phyloP scores from a whole-genome alignment of 148 eudicot genomes.

The Mesembryanthemum crystallinum region DNA sequence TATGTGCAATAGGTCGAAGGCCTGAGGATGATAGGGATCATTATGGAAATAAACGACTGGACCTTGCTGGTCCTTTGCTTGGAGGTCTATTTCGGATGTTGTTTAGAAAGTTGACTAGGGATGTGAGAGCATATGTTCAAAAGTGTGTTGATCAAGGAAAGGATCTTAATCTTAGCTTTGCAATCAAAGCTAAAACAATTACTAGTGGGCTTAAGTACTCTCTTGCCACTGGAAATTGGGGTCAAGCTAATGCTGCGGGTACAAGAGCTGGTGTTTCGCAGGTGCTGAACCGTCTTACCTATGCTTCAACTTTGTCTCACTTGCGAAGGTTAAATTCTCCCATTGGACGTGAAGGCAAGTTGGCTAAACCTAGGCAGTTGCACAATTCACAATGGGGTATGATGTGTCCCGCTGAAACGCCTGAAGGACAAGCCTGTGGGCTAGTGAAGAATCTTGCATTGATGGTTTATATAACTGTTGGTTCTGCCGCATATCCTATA shows the following conservation, averaged over 20 bases:
- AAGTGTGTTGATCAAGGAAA: conserved; percentile 93
- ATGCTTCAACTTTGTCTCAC: conserved; percentile 95
- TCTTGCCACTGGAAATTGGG: conserved; percentile 99
- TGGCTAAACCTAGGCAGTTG: conserved; percentile 97
- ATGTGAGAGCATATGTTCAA: conserved; percentile 92
- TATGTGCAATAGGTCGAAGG: conserved; percentile 91
- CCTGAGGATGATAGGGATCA: conserved; percentile 99
- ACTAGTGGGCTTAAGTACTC: conserved; percentile 98
- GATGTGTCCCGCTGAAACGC: conserved; percentile 99
- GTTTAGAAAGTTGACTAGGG: conserved; percentile 92
- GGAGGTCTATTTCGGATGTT: conserved; percentile 93
- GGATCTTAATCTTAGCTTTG: conserved; percentile 92
- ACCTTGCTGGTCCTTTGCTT: conserved; percentile 98
- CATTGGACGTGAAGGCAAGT: conserved; percentile 95
- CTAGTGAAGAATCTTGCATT: conserved; percentile 93
- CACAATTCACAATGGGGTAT: conserved; percentile 99
- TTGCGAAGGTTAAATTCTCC: conserved; percentile 91
- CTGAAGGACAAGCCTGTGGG: conserved; percentile 99
- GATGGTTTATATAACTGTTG: conserved; percentile 94
- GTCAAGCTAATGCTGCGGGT: conserved; percentile 98
- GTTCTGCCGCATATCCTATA: conserved; percentile 97
- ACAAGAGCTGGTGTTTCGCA: conserved; percentile 99
- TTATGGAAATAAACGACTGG: conserved; percentile 95
- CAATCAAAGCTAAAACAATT: conserved; percentile 94
- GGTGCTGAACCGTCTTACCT: conserved; percentile 97